A percentile compares a stretch with the other conserved stretches of the same genome.
These are phyloP conservation scores for Scopulariopsis brevicaulis DNA, from an alignment of 2,329 filamentous ascomycete species.

Conservation along the genomic window DNA sequence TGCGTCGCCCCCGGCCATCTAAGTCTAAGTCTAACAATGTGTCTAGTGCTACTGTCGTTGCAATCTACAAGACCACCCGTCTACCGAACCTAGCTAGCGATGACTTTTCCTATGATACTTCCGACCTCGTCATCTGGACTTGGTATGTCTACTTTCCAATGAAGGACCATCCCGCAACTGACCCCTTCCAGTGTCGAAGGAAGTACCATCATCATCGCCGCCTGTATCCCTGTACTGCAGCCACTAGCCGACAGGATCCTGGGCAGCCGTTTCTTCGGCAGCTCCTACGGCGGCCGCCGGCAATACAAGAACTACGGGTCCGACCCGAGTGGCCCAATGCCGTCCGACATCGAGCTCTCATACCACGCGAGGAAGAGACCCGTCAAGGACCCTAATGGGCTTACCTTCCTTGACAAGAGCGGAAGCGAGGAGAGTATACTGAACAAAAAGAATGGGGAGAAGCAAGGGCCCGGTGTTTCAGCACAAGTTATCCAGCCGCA, in stretches of 20 bases:
- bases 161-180: not conserved
- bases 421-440: constrained; percentile 9
- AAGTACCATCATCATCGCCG: constrained; percentile 21
- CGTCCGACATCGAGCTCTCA: constrained; percentile 6
- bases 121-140: constrained; percentile 32
- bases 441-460: not conserved
- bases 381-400: constrained; percentile 5
- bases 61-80: constrained; percentile 19
- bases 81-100: constrained; percentile 13
- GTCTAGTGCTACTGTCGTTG: constrained; percentile 13
- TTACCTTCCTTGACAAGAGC: constrained; percentile 8
- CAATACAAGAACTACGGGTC: constrained; percentile 5
- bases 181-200: constrained; percentile 16
- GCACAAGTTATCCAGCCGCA: not conserved
- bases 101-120: constrained; percentile 22
- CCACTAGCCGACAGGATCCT: constrained; percentile 16
- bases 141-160: constrained; percentile 14
- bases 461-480: not conserved
- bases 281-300: not conserved
- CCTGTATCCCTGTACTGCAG: constrained; percentile 21
- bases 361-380: constrained; percentile 4
- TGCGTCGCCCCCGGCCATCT: not conserved
- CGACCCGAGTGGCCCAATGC: not conserved
- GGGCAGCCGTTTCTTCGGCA: constrained; percentile 9
- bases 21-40: not conserved